Conservation (phyloP, 192 early-diverging fungal genomes). For the Helicostylum pulchrum region DNA sequence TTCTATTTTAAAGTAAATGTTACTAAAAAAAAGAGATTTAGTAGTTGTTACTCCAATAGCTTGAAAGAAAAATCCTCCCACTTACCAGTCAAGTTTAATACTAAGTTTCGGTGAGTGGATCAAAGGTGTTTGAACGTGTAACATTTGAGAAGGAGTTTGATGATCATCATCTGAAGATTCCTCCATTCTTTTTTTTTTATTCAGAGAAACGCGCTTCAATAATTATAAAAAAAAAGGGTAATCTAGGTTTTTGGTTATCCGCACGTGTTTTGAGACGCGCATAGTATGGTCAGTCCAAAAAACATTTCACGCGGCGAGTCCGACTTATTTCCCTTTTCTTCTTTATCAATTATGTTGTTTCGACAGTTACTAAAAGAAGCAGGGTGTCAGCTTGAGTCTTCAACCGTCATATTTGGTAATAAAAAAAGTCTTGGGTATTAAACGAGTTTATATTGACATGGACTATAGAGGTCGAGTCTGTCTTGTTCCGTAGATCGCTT, state of each 20-base stretch:
- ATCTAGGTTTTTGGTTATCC: neutral
- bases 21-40: constrained; percentile 32
- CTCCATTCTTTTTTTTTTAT: constrained; percentile 11
- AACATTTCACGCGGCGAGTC: neutral
- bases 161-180: constrained; percentile 29
- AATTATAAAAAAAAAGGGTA: neutral
- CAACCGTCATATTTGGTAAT: neutral
- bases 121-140: constrained; percentile 48
- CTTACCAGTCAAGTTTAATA: constrained; percentile 28
- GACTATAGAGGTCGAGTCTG: constrained; percentile 16
- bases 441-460: neutral
- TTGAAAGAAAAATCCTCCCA: neutral
- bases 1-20: constrained; percentile 74
- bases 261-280: too few species aligned
- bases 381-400: constrained; percentile 3
- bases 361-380: constrained; percentile 1
- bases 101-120: constrained; percentile 48
- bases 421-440: neutral
- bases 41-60: neutral
- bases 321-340: neutral
- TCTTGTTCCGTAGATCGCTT: constrained; percentile 16
- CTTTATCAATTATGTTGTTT: neutral
- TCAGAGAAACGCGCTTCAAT: neutral
- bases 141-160: constrained; percentile 5
- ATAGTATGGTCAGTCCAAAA: neutral